Base-by-base conservation (phyloP, 495 filamentous ascomycete species). In the Podospora bellae-mahoneyi region DNA sequence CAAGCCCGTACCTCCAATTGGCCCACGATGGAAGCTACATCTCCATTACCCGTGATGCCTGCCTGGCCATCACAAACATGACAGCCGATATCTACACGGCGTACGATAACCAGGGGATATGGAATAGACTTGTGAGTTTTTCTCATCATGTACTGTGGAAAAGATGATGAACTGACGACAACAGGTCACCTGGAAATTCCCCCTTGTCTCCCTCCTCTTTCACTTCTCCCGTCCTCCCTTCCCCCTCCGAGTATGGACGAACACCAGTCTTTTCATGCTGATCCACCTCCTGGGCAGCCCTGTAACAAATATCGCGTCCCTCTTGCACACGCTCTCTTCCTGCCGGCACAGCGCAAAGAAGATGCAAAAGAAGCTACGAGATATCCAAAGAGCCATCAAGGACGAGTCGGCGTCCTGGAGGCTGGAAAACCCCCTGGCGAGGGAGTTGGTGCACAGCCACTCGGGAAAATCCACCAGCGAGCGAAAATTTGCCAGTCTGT, bases 171-270 rank as follows among this genome's bases (percentile, higher is more conserved):
- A 34, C 27, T 62, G 60, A 59, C 26, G n/a, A 19, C 44, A 16
- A 1, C 28, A 68, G 66, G 66, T 68, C 5, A 66, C 64, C 56
- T 69, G 68, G 68, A 69, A 69, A 48, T 19, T 69, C 3, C 68
- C 68, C 10, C 68, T 69, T 18, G 26, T 60, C 27, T 64, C 60
- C 6, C 48, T 69, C 16, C 64, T 69, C 53, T 66, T 66, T 48
- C 64, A 69, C 44, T 66, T 69, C 20, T 44, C 64, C 15, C 68
- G 68, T 5, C 68, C 68, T 15, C 68, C 68, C 4, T 60, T 69
- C 44, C 16, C 64, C 20, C 63, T 30, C 9, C 48, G 59, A 0
- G 32, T 30, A 16, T 60, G 59, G 48, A 64, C 64, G 19, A 69
- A 64, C 68, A 69, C 68, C 5, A 69, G 26, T 30, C 53, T 69